These are phyloP conservation scores for Trametes punicea DNA, from an alignment of 768 basidiomycete species.

Conservation along the genomic window DNA sequence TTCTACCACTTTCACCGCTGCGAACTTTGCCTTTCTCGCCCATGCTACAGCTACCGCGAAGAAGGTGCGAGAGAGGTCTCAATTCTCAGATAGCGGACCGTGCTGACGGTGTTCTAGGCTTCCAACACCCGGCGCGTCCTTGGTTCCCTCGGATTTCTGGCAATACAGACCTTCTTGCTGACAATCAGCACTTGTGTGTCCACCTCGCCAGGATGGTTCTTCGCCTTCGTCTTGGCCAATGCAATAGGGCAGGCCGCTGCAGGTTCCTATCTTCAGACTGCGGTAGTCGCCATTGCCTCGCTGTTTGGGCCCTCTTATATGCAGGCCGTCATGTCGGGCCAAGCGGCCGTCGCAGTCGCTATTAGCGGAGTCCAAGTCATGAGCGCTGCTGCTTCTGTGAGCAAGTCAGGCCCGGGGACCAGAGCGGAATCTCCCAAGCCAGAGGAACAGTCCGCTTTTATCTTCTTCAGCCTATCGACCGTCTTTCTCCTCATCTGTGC, in stretches of 20 bases:
- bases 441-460: conserved; percentile 66
- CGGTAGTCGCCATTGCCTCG: conserved; percentile 77
- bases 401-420: conserved; percentile 20
- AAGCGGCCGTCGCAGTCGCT: conserved; percentile 80
- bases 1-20: conserved; percentile 47
- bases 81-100: no score
- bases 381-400: conserved; percentile 57
- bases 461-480: conserved; percentile 71
- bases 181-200: conserved; percentile 64
- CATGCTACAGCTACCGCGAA: conserved; percentile 71
- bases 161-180: conserved; percentile 54
- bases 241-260: conserved; percentile 56
- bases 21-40: conserved; percentile 68
- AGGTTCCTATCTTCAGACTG: conserved; percentile 74
- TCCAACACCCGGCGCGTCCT: conserved; percentile 59
- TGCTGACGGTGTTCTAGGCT: conserved; percentile 38
- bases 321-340: conserved; percentile 77
- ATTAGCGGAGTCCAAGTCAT: conserved; percentile 75
- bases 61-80: conserved; percentile 49
- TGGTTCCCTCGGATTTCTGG: conserved; percentile 46
- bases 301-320: conserved; percentile 72
- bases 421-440: conserved; percentile 31
- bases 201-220: conserved; percentile 53
- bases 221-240: conserved; percentile 60
- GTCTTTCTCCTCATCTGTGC: conserved; percentile 57